Conservation (phyloP, 805 yeast species). For the Candida golubevii region DNA sequence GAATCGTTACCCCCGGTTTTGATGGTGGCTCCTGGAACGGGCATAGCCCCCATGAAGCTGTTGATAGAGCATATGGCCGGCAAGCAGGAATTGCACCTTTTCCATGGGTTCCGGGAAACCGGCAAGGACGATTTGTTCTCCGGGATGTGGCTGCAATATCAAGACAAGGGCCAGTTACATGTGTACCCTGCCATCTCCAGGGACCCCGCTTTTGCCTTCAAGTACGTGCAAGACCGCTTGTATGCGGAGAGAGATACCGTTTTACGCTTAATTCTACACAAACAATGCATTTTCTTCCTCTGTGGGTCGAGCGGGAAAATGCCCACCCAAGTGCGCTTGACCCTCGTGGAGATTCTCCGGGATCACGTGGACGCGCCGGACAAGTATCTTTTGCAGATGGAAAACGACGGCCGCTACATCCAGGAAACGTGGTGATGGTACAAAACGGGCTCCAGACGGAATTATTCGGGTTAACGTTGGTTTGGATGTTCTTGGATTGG, state of each 20-base stretch:
- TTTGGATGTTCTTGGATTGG: not conserved
- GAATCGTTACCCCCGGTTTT: conserved; percentile 44
- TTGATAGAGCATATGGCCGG: conserved; percentile 44
- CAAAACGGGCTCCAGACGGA: not conserved
- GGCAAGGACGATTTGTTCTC: conserved; percentile 67
- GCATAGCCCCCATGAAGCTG: conserved; percentile 88
- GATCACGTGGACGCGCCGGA: conserved; percentile 43
- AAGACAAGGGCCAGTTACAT: conserved; percentile 29
- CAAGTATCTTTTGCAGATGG: conserved; percentile 53
- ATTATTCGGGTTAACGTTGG: too few species aligned
- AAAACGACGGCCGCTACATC: conserved; percentile 59
- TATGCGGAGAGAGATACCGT: conserved; percentile 48
- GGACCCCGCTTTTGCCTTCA: conserved; percentile 35
- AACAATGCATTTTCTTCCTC: conserved; percentile 63
- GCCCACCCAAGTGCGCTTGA: conserved; percentile 87
- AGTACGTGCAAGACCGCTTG: conserved; percentile 75
- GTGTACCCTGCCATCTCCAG: conserved; percentile 45
- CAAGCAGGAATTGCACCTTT: conserved; percentile 44
- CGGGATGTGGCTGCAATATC: conserved; percentile 45
- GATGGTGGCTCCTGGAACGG: conserved; percentile 91
- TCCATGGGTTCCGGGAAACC: conserved; percentile 69
- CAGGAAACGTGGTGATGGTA: conserved; percentile 98
- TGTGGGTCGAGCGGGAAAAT: conserved; percentile 94
- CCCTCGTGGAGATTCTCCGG: conserved; percentile 62
- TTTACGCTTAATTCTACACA: conserved; percentile 47